Evolutionary conservation across 208 protist species (phyloP), one percentile per base, ranked within the genome.

Genomic region (Herpetomonas muscarum): DNA sequence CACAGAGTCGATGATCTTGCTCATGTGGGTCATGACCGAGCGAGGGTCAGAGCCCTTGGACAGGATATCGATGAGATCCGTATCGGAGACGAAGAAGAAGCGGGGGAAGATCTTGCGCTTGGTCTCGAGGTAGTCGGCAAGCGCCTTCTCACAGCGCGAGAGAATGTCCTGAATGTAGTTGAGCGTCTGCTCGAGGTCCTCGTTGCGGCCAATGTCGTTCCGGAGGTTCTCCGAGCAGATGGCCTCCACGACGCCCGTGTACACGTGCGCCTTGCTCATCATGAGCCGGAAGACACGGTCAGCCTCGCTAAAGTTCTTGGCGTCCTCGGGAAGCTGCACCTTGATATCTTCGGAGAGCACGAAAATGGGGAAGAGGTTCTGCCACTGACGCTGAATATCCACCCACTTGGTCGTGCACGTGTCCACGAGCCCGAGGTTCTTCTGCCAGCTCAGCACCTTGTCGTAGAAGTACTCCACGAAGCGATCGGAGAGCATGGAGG

Each of bases 311-410:
- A 98, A 98, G 62, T 97, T 88, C 63, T 94, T 96, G 5, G 95
- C 89, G 59, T 97, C 97, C 64, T 98, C 90, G 1, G 96, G 98
- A 34, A 99, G 91, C 86, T 99, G 97, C 54, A 94, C 83, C 37
- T 91, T 86, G 51, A 99, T 98, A 71, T 99, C 98, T 31, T 94
- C 94, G 24, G 96, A 98, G 13, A 97, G 88, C 34, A 98, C 94
- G 73, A 99, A 99, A 62, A 99, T 99, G 37, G 94, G 92, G 71
- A 98, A 98, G 31, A 99, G 76, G 61, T 98, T 98, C 72, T 86
- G 84, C 98, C 98, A 99, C 63, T 97, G 94, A 25, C 92, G 76
- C 76, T 99, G 97, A 42, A 99, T 98, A 21, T 97, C 87, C 21
- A 98, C 68, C 91, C 96, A 98, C 62, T 97, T 94, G 28, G 67